Conservation (phyloP, 1,139 yeast species). For the Geotrichum siamense region DNA sequence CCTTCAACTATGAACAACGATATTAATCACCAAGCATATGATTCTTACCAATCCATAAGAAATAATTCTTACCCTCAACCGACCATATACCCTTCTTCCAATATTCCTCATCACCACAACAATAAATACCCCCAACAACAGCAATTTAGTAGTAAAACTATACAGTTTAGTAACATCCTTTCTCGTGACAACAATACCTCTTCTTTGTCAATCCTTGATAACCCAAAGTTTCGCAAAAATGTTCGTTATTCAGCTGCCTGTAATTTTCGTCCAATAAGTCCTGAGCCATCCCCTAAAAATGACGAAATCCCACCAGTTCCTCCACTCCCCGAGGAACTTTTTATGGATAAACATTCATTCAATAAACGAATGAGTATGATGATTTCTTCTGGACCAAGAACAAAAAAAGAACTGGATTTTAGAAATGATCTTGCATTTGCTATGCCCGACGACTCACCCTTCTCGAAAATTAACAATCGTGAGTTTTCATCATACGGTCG, state of each 20-base stretch:
- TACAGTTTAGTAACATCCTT: slow-evolving; percentile 10
- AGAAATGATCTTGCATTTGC: slow-evolving; percentile 10
- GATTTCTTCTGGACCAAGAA: slow-evolving; percentile 7
- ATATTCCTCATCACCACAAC: neutral
- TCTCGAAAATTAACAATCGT: no score
- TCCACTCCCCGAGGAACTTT: slow-evolving; percentile 17
- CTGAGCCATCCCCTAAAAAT: slow-evolving; percentile 14
- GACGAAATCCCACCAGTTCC: slow-evolving; percentile 19
- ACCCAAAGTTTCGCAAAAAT: slow-evolving; percentile 5
- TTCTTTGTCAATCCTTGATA: slow-evolving; percentile 7
- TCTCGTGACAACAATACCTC: slow-evolving; percentile 4
- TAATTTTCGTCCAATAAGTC: slow-evolving; percentile 11
- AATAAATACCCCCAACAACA: slow-evolving; percentile 1
- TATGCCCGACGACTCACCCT: neutral
- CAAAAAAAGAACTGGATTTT: slow-evolving; percentile 15
- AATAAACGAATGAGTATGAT: slow-evolving; percentile 10
- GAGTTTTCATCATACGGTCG: no score
- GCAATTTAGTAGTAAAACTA: no score
- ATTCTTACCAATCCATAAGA: no score
- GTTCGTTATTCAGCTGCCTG: slow-evolving; percentile 12
- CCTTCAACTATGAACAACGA: no score
- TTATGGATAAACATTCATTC: slow-evolving; percentile 9
- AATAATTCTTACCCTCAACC: no score
- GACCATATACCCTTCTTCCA: no score
- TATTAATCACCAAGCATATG: no score